Conservation (phyloP, 768 basidiomycete genomes). For the Suillus lakei region DNA sequence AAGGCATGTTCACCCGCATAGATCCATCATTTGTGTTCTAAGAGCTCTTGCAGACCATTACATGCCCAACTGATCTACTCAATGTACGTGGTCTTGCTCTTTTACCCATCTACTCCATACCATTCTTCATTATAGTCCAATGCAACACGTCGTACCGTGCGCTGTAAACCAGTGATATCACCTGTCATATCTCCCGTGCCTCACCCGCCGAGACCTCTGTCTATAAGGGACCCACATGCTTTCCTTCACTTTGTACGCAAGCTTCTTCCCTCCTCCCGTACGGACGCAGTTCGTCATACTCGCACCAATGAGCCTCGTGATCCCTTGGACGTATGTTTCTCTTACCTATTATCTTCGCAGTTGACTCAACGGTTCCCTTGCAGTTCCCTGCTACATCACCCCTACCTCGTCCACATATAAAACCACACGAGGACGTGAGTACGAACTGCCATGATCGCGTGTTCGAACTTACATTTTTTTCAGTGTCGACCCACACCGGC, state of each 20-base stretch:
- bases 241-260: background rate
- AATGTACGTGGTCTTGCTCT: no score
- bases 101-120: no score
- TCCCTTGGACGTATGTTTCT: background rate
- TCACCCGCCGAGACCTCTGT: background rate
- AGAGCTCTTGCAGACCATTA: no score
- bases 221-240: background rate
- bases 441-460: background rate
- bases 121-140: no score
- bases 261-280: background rate
- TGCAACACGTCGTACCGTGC: no score
- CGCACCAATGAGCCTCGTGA: background rate
- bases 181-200: background rate
- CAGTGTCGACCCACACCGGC: no score
- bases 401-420: background rate
- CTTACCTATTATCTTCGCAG: background rate
- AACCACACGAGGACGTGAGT: background rate
- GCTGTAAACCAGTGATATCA: background rate
- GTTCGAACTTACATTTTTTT: background rate
- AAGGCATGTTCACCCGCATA: background rate
- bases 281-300: background rate
- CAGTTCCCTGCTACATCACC: background rate
- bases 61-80: no score
- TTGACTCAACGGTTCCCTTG: background rate
- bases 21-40: background rate